Base-by-base conservation (phyloP, 1,284 basidiomycete species). In the Xanthoconium separans region DNA sequence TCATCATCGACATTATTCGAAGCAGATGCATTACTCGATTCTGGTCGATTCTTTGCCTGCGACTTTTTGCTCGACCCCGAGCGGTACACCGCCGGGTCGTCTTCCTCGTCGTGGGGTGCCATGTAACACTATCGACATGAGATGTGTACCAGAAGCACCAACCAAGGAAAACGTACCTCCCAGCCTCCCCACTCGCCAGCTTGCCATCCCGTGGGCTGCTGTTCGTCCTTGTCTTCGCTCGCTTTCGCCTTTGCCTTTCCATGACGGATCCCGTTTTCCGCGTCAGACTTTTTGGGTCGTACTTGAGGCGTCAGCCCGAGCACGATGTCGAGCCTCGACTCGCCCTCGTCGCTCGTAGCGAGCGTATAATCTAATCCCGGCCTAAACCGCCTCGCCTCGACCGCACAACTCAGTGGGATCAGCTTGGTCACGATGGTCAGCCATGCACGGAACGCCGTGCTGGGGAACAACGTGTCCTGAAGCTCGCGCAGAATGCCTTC, bases 321-420 rank as follows among this genome's bases (percentile, higher is more conserved):
- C 54, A 91, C 89, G 12, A 94, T 85, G 67, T 99, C 96, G 60
- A 98, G 75, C 58, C 93, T 77, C 41, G 87, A 84, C 68, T 93
- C 91, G 55, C 77, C 81, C 58, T 91, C 89, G 64, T 96, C 91
- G 55, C 92, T 91, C 58, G 90, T 89, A 31, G 96, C 96, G 1
- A 99, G 82, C 18, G 95, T 97, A 71, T 98, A 98, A 73, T 98
- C 95, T 61, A 98, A 75, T 1, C 95, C 96, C 1, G 93, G 93
- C 53, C 95, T 77, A 75, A 98, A 97, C 44, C 96, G 77, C 58
- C 96, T 79, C 49, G 92, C 92, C 72, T 94, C 86, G 13, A 84
- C 80, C 9, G 84, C 76, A 69, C 90, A 84, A 13, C 84, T 80
- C 60, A 91, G 73, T 15, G 93, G 91, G 48, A 95, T 77, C 59